Evolutionary conservation across 495 filamentous ascomycete genomes (phyloP), one percentile per base, ranked within the genome.

Genomic region (Halenospora varia): DNA sequence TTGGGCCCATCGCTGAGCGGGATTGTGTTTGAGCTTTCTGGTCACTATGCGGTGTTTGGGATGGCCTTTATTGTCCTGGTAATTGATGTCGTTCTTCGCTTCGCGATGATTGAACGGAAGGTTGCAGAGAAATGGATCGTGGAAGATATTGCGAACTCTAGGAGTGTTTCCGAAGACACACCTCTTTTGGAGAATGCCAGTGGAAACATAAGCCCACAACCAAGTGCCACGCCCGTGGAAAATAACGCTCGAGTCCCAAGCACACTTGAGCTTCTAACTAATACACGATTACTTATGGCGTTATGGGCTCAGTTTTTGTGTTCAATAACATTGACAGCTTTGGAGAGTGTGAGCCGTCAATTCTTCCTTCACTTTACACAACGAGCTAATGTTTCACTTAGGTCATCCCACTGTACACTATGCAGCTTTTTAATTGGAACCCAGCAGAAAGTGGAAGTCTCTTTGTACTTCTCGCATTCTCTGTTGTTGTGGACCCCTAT

Each of bases 1-100:
- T n/a, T 47, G 17, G 53, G 53, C 17, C 53, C 53, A 26, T 26
- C 24, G 3, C 8, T 55, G 15, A 24, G 53, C 10, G 53, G 53
- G 0, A 17, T 55, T 6, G 53, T 55, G 11, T 55, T 47, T 46
- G 23, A 55, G 2, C 6, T 17, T 19, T 41, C 53, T 0, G 53
- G 53, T 8, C 53, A 55, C 15, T 55, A 47, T 48, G 42, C 53
- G 9, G 53, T 47, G 4, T 55, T 55, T 20, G n/a, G 10, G 4
- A 48, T 55, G 41, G 53, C 41, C 11, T 55, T 48, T 39, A 42
- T 22, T 11, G 53, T 55, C 0, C 41, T 55, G 2, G 22, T 17
- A 20, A 6, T 55, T 9, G 53, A 55, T 39, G 48, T 55, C 10
- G 20, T 55, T 9, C 10, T 55, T 10, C 23, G 53, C 26, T 48